Evolutionary conservation across 164 flowering plant genomes (phyloP).

Genomic region (Hamamelis virginiana): DNA sequence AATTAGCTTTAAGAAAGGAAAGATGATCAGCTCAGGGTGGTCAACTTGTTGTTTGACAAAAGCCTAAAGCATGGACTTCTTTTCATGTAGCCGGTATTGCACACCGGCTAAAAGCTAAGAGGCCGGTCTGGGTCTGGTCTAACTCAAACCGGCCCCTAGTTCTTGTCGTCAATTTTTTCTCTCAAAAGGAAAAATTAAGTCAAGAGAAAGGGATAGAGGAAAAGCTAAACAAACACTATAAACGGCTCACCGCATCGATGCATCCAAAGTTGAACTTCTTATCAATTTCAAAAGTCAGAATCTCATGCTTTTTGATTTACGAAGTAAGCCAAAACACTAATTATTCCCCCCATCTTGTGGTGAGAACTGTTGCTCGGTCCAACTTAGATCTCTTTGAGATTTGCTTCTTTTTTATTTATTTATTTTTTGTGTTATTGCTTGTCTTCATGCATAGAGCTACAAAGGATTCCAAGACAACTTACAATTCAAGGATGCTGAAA

Average conservation of each 20-base stretch:
- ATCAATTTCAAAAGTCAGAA: background rate
- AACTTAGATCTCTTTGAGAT: background rate
- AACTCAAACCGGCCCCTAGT: no score
- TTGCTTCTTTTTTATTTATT: background rate
- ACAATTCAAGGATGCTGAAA: background rate
- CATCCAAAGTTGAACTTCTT: background rate
- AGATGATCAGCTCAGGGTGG: background rate
- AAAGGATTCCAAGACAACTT: background rate
- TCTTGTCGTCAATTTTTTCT: no score
- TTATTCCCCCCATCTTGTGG: constrained; percentile 7
- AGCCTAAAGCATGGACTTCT: no score
- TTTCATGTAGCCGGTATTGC: no score
- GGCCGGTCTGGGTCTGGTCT: background rate
- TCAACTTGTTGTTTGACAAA: background rate
- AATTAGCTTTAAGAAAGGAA: background rate
- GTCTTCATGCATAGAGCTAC: background rate
- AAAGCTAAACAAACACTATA: constrained; percentile 5
- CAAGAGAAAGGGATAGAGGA: background rate
- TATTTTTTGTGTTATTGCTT: background rate
- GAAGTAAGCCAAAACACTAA: background rate
- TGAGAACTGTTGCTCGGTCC: constrained; percentile 12
- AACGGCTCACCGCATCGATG: background rate
- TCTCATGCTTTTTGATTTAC: background rate
- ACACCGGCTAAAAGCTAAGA: background rate
- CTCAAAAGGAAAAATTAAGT: background rate